Base-by-base conservation (phyloP, 805 yeast genomes). In the Lipomyces spencermartinsiae region DNA sequence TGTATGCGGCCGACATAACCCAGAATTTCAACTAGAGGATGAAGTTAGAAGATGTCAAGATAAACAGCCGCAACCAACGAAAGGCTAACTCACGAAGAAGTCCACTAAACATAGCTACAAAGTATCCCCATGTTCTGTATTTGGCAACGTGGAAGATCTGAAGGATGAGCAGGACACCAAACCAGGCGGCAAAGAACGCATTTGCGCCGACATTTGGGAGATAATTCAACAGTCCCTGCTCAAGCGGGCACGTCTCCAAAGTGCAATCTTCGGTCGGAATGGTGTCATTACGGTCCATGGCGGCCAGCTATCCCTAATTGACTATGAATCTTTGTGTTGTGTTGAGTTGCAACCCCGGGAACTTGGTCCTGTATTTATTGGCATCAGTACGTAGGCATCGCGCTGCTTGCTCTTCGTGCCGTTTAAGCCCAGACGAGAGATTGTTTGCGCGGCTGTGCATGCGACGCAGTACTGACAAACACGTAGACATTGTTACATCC, bases 261-360 rank as follows among this genome's bases (percentile, higher is more conserved):
- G 59, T 57, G 46, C 59, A 57, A 19, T 34, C 25, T n/a, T 31
- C 59, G 7, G 80, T 29, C 16, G 54, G 54, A 49, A 49, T 49
- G n/a, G 54, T 49, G 25, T 49, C 7, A 22, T 49, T 49, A 12
- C n/a, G 8, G 25, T 49, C 29, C 54, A 49, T 49, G 54, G 49
- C 49, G 12, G 49, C 3, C 49, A 39, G 29, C 29, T 25, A 25
- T 25, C 2, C 29, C 29, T 25, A 25, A 25, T 25, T 25, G 29
- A 25, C 3, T 25, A 25, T 25, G 29, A 25, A n/a, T n/a, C n/a
- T n/a, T n/a, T 25, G 29, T 3, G 29, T 25, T 25, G 29, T 25
- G 29, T 25, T 25, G 29, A 25, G 29, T 35, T 35, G 37, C 37
- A 12, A 35, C 12, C 3, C 12, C 37, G 37, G 37, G 37, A 16